phyloP scores from a whole-genome alignment of 768 basidiomycete species.

The Serendipita indica region DNA sequence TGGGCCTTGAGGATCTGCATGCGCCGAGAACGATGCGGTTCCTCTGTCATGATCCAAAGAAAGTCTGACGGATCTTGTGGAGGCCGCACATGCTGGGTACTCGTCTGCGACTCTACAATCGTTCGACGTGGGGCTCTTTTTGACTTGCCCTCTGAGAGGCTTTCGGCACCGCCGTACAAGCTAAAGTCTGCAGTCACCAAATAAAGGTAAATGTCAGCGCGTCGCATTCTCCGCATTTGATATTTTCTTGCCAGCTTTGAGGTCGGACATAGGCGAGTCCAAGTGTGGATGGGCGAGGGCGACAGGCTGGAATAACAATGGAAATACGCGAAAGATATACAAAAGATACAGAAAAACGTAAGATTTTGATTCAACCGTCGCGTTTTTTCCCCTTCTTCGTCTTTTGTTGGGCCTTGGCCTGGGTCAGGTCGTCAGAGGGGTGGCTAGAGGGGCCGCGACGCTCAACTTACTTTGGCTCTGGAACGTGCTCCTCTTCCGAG shows the following conservation, averaged over 20 bases:
- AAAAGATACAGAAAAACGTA: no score
- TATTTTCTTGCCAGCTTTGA: neutral
- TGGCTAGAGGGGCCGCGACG: neutral
- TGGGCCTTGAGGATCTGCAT: constrained; percentile 87
- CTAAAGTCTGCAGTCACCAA: constrained; percentile 41
- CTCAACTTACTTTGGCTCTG: constrained; percentile 22
- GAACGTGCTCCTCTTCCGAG: constrained; percentile 23
- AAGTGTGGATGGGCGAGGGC: neutral
- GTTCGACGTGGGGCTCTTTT: constrained; percentile 35
- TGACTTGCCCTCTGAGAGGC: constrained; percentile 37
- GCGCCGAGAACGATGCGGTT: constrained; percentile 81
- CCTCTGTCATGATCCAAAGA: constrained; percentile 95
- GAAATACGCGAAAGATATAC: no score
- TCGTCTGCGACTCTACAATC: constrained; percentile 27
- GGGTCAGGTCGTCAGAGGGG: neutral
- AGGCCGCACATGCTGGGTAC: constrained; percentile 30
- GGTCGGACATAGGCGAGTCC: neutral
- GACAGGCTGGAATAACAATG: no score
- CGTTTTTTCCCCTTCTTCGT: neutral
- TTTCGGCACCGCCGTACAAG: constrained; percentile 72
- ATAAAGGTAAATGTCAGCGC: neutral
- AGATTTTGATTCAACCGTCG: no score
- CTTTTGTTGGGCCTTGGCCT: neutral
- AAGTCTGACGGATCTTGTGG: constrained; percentile 76
- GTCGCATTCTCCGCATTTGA: neutral